phyloP scores from a whole-genome alignment of 768 basidiomycete genomes.

The Gymnopilus junonius region DNA sequence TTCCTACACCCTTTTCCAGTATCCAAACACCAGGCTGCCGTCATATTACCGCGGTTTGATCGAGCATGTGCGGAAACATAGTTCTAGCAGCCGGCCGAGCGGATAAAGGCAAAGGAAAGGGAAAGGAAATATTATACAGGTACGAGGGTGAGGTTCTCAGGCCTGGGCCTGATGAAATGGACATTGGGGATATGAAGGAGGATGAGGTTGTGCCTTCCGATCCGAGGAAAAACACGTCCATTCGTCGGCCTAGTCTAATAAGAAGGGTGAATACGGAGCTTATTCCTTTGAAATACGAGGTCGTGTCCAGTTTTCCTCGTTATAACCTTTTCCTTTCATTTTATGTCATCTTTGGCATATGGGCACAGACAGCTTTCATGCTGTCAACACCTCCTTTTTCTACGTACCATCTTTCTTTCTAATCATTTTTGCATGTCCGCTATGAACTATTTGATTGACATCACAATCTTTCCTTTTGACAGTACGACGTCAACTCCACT shows the following conservation, averaged over 20 bases:
- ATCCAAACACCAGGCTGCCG: slow-evolving; percentile 19
- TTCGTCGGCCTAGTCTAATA: slow-evolving; percentile 24
- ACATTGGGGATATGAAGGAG: slow-evolving; percentile 27
- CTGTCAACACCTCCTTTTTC: background rate
- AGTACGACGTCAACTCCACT: slow-evolving; percentile 79
- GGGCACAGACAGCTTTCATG: background rate
- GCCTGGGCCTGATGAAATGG: slow-evolving; percentile 25
- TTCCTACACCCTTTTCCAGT: slow-evolving; percentile 18
- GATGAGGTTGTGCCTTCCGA: slow-evolving; percentile 49
- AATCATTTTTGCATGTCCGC: background rate
- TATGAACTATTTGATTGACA: background rate
- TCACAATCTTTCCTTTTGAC: slow-evolving; percentile 1
- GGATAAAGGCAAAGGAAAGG: slow-evolving; percentile 68
- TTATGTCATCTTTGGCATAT: background rate
- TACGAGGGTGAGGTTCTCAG: slow-evolving; percentile 60
- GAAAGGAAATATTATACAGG: slow-evolving; percentile 58
- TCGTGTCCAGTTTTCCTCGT: slow-evolving; percentile 34
- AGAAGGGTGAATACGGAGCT: slow-evolving; percentile 39
- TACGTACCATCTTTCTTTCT: slow-evolving; percentile 3
- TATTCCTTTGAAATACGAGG: slow-evolving; percentile 58
- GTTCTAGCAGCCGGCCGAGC: slow-evolving; percentile 33
- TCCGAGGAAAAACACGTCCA: slow-evolving; percentile 53
- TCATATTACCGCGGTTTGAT: slow-evolving; percentile 42
- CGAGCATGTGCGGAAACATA: slow-evolving; percentile 42
- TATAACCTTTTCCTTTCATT: background rate